Percentiles rank a stretch among this genome's conserved stretches.
Conservation (phyloP, 352 stramenopile genomes). For the Phytopythium helicoides region DNA sequence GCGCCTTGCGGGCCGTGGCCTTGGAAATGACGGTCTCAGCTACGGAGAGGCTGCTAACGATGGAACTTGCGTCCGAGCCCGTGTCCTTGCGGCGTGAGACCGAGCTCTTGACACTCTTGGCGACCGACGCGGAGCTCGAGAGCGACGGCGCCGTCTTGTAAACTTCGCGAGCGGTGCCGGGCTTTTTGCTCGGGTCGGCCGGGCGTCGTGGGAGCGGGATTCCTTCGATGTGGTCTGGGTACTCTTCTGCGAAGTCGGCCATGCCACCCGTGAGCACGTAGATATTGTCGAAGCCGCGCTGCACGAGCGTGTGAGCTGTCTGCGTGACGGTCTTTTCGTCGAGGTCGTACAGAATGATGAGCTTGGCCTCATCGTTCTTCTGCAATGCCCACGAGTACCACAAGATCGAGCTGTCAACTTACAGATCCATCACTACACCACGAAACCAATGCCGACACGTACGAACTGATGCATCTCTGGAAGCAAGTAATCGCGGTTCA, state of each 20-base stretch:
- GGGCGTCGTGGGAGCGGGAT: constrained; percentile 51
- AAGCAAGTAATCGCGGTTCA: constrained; percentile 63
- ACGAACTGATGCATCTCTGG: constrained; percentile 77
- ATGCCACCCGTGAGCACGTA: constrained; percentile 74
- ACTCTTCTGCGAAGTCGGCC: constrained; percentile 61
- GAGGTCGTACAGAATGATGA: constrained; percentile 78
- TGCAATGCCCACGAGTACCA: constrained; percentile 9
- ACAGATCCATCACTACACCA: background rate
- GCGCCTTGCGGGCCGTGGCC: constrained; percentile 60
- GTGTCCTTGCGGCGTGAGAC: constrained; percentile 44
- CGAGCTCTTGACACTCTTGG: constrained; percentile 57
- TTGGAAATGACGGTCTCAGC: constrained; percentile 79
- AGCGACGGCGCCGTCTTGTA: constrained; percentile 52
- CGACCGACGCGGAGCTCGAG: constrained; percentile 16
- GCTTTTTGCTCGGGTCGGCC: constrained; percentile 52
- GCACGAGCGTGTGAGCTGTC: constrained; percentile 67
- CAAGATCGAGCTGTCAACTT: background rate
- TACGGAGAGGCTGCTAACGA: constrained; percentile 59
- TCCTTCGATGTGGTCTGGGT: constrained; percentile 66
- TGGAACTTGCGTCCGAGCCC: constrained; percentile 52
- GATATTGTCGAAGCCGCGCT: constrained; percentile 84
- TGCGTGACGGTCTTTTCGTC: constrained; percentile 63
- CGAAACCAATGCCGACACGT: constrained; percentile 7
- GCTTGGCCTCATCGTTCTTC: constrained; percentile 75
- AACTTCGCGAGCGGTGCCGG: constrained; percentile 30